A percentile compares a stretch with the other conserved stretches of the same genome.
Evolutionary conservation across 208 protist species (phyloP).

Genomic region (Trypanosoma grayi): DNA sequence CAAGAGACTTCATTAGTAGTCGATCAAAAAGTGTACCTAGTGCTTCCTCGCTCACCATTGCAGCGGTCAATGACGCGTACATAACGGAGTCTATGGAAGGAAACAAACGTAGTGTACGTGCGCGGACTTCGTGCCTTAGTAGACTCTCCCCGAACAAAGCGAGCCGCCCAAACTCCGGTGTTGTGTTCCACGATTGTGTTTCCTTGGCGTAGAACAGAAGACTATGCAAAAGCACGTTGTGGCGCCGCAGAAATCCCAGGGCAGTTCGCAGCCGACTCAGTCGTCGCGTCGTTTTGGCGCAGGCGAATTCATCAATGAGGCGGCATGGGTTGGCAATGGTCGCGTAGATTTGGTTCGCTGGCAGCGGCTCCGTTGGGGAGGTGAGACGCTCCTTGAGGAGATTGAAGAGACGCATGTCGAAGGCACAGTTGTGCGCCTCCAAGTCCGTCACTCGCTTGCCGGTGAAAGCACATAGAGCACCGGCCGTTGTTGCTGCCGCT

Average conservation of each 20-base stretch:
- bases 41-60: constrained; percentile 33
- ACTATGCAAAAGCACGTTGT: constrained; percentile 88
- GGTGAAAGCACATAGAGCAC: constrained; percentile 21
- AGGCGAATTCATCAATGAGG: constrained; percentile 71
- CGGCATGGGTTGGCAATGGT: constrained; percentile 56
- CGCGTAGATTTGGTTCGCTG: constrained; percentile 47
- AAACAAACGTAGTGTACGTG: constrained; percentile 66
- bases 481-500: no score
- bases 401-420: constrained; percentile 31
- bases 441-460: constrained; percentile 24
- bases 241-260: constrained; percentile 71
- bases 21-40: constrained; percentile 56
- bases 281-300: constrained; percentile 45
- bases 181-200: constrained; percentile 73
- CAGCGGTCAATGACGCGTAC: constrained; percentile 18
- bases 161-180: constrained; percentile 68
- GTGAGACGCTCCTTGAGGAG: constrained; percentile 52
- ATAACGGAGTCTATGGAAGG: constrained; percentile 37
- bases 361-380: constrained; percentile 52
- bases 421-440: constrained; percentile 21
- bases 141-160: constrained; percentile 63
- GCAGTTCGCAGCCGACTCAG: constrained; percentile 40
- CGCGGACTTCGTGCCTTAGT: constrained; percentile 49
- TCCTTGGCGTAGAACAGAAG: constrained; percentile 69
- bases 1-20: constrained; percentile 35